These are phyloP conservation scores for Inonotus obliquus DNA, from an alignment of 1,284 basidiomycete genomes.

Conservation along the genomic window DNA sequence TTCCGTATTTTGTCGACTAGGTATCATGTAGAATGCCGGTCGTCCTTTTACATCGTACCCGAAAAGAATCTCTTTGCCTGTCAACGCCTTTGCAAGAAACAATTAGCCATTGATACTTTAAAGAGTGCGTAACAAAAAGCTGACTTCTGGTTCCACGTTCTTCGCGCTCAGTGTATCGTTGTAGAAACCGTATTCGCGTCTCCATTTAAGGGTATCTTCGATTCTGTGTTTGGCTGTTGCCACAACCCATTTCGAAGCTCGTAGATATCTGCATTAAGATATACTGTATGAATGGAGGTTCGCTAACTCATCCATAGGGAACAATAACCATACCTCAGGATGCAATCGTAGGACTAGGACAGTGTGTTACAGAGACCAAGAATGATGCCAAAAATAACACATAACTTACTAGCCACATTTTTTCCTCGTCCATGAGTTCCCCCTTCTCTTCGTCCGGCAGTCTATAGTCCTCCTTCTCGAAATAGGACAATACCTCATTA, in stretches of 20 bases:
- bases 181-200: slow-evolving; percentile 68
- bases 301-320: background rate
- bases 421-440: slow-evolving; percentile 55
- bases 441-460: slow-evolving; percentile 41
- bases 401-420: slow-evolving; percentile 64
- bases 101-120: slow-evolving; percentile 9
- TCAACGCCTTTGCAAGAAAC: slow-evolving; percentile 45
- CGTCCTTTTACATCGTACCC: slow-evolving; percentile 69
- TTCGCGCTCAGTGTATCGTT: slow-evolving; percentile 46
- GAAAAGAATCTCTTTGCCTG: slow-evolving; percentile 70
- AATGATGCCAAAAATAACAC: background rate
- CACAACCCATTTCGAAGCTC: slow-evolving; percentile 67
- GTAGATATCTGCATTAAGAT: slow-evolving; percentile 46
- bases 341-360: slow-evolving; percentile 57
- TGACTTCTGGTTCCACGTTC: slow-evolving; percentile 66
- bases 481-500: slow-evolving; percentile 54
- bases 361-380: no score
- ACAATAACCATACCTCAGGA: slow-evolving; percentile 45
- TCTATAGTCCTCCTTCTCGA: slow-evolving; percentile 45
- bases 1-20: slow-evolving; percentile 81
- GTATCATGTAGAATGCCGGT: slow-evolving; percentile 76
- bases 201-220: slow-evolving; percentile 68
- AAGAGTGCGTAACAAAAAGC: slow-evolving; percentile 18
- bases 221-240: slow-evolving; percentile 53
- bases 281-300: background rate